A percentile compares a stretch with the other conserved stretches of the same genome.
These are phyloP conservation scores for Thuja plicata DNA, from an alignment of 83 land plant genomes.

Conservation along the genomic window DNA sequence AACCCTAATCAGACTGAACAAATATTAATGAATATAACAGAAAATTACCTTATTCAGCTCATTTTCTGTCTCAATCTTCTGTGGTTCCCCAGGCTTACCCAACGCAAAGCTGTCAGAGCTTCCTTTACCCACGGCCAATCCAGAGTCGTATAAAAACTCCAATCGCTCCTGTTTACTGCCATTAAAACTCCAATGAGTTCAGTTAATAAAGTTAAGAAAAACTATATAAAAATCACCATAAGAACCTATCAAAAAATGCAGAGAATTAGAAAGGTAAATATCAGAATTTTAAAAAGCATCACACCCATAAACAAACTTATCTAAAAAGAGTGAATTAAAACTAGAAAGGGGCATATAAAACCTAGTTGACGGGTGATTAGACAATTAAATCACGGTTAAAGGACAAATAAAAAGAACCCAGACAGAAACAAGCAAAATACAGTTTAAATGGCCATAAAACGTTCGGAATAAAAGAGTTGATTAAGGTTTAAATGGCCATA, in stretches of 20 bases:
- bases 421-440: neutral
- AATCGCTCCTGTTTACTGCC: conserved; percentile 91
- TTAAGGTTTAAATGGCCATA: neutral
- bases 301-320: neutral
- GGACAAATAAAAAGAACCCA: neutral
- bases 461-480: neutral
- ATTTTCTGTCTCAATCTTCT: conserved; percentile 24
- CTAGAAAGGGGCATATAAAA: neutral
- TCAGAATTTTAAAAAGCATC: neutral
- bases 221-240: neutral
- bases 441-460: neutral
- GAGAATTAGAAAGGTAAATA: neutral
- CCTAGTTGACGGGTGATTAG: neutral
- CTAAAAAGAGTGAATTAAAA: neutral
- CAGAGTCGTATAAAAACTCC: conserved; percentile 95
- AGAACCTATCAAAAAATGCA: neutral
- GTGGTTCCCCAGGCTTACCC: conserved; percentile 28
- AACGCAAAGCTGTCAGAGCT: conserved; percentile 66
- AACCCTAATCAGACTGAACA: neutral
- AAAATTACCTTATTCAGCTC: conserved; percentile 22
- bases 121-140: conserved; percentile 82
- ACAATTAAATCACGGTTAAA: neutral
- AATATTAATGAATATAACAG: neutral
- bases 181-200: neutral
- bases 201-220: neutral